Evolutionary conservation across 2,329 filamentous ascomycete species (phyloP).

Genomic region (Clarireedia sp.): DNA sequence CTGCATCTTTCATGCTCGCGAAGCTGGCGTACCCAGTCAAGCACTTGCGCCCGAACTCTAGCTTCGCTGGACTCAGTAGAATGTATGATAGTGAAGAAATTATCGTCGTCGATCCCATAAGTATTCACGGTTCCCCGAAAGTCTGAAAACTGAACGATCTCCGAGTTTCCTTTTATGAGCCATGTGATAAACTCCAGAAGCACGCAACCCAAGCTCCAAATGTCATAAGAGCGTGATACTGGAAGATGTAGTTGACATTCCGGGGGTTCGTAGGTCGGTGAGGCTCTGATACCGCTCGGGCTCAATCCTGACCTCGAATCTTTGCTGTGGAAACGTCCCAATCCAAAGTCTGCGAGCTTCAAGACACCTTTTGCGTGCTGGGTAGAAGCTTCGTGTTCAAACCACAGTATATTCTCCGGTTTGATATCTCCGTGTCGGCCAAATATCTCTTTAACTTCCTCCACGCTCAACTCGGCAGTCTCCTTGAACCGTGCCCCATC

Average conservation of each 20-base stretch:
- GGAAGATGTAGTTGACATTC: constrained; percentile 27
- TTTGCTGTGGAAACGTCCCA: constrained; percentile 28
- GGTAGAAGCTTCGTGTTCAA: constrained; percentile 26
- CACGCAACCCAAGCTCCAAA: constrained; percentile 32
- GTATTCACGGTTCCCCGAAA: neutral
- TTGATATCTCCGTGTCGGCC: constrained; percentile 26
- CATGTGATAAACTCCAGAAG: constrained; percentile 33
- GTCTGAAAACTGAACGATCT: constrained; percentile 15
- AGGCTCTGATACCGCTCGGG: constrained; percentile 10
- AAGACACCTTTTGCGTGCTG: constrained; percentile 8
- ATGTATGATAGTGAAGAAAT: constrained; percentile 17
- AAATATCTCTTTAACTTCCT: constrained; percentile 18
- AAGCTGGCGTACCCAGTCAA: constrained; percentile 9
- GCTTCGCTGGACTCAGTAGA: neutral
- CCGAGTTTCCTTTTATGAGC: constrained; percentile 23
- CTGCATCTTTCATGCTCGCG: constrained; percentile 15
- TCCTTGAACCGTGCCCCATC: constrained; percentile 2
- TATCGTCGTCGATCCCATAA: constrained; percentile 14
- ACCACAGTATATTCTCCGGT: constrained; percentile 20
- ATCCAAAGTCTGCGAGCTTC: constrained; percentile 19
- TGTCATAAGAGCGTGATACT: constrained; percentile 32
- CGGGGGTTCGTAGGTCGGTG: constrained; percentile 34
- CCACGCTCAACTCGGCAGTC: constrained; percentile 5
- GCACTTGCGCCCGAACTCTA: constrained; percentile 8
- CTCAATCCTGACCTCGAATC: constrained; percentile 26